phyloP scores from a whole-genome alignment of 805 yeast species.

The Lachancea fermentati region DNA sequence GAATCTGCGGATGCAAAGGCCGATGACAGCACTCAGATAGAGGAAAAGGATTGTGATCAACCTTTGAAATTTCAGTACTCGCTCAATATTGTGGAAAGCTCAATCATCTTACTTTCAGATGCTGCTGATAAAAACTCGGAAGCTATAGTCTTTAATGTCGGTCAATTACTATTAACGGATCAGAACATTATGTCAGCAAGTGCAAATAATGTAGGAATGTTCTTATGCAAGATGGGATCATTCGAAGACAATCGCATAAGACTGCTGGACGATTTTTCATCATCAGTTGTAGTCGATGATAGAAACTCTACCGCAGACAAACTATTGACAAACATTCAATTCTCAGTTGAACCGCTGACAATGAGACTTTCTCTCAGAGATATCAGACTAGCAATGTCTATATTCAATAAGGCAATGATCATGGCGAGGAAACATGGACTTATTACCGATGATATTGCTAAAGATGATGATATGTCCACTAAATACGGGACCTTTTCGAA shows the following conservation, averaged over 20 bases:
- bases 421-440: constrained; percentile 32
- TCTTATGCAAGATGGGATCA: constrained; percentile 67
- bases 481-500: constrained; percentile 46
- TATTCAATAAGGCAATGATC: constrained; percentile 66
- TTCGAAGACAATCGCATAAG: constrained; percentile 59
- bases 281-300: constrained; percentile 66
- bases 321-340: constrained; percentile 56
- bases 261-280: constrained; percentile 82
- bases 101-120: constrained; percentile 75
- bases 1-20: constrained; percentile 4
- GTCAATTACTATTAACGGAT: constrained; percentile 65
- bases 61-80: constrained; percentile 42
- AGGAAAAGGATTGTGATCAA: constrained; percentile 8
- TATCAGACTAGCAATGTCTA: constrained; percentile 69
- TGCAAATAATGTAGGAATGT: constrained; percentile 80
- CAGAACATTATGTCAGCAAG: constrained; percentile 63
- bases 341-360: constrained; percentile 73
- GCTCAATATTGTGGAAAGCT: constrained; percentile 68
- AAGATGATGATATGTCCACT: constrained; percentile 11
- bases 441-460: constrained; percentile 17
- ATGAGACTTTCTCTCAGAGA: constrained; percentile 83
- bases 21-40: constrained; percentile 2
- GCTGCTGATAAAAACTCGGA: constrained; percentile 65
- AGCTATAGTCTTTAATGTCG: constrained; percentile 85
- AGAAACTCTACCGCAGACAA: constrained; percentile 57